Evolutionary conservation across 306 rosid genomes (phyloP).

Genomic region (Citrullus amarus): DNA sequence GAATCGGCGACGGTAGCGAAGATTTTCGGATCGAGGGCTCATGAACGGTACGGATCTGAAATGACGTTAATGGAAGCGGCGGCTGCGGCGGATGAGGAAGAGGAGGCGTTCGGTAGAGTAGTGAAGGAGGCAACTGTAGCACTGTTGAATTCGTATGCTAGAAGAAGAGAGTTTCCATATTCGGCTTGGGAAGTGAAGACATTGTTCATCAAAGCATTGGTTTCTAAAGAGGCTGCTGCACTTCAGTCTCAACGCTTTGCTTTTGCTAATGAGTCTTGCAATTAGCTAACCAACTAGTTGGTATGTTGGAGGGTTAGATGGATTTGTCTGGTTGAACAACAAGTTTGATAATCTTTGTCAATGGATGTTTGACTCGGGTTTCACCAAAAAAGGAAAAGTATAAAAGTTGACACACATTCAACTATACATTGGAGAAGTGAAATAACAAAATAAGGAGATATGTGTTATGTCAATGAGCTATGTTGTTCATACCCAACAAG

Average conservation of each 20-base stretch:
- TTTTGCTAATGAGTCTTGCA: slow-evolving; percentile 52
- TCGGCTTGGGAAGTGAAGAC: slow-evolving; percentile 87
- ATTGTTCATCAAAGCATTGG: slow-evolving; percentile 53
- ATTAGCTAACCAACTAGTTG: background rate
- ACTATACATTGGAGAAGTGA: too few species aligned
- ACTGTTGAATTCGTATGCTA: slow-evolving; percentile 56
- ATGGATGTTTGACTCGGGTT: too few species aligned
- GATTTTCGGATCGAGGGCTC: slow-evolving; percentile 64
- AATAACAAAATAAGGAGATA: too few species aligned
- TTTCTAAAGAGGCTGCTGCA: slow-evolving; percentile 44
- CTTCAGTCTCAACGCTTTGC: slow-evolving; percentile 46
- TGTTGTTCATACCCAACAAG: too few species aligned
- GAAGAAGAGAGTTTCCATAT: slow-evolving; percentile 54
- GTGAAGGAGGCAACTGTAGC: slow-evolving; percentile 72
- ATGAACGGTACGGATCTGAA: slow-evolving; percentile 61
- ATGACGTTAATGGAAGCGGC: slow-evolving; percentile 68
- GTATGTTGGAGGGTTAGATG: background rate
- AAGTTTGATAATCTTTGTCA: background rate
- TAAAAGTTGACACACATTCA: too few species aligned
- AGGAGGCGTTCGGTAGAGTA: slow-evolving; percentile 37
- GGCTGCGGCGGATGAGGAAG: slow-evolving; percentile 23
- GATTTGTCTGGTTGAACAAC: background rate
- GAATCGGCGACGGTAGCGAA: slow-evolving; percentile 63
- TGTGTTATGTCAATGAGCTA: too few species aligned
- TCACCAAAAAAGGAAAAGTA: too few species aligned